Percentiles rank a stretch among this genome's conserved stretches.
These are phyloP conservation scores for Penicillium macrosclerotiorum DNA, from an alignment of 495 filamentous ascomycete genomes.

Conservation along the genomic window DNA sequence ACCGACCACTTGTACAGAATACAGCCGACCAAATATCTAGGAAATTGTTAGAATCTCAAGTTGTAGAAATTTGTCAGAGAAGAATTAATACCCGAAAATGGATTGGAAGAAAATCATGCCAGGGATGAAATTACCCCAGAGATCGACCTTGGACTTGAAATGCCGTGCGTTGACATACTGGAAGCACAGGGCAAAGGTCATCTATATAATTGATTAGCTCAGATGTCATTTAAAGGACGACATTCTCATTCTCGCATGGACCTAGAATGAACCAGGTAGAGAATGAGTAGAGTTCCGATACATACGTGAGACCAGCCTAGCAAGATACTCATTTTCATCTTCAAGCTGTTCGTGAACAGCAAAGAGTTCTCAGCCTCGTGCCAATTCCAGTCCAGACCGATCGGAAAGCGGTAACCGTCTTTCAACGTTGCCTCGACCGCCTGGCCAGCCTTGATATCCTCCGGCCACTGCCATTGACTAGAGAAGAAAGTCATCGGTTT, in stretches of 20 bases:
- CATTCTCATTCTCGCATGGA: too few species aligned
- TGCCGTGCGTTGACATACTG: constrained; percentile 90
- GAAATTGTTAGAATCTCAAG: too few species aligned
- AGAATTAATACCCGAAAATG: constrained; percentile 98
- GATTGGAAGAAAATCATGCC: constrained; percentile 99
- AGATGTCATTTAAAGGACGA: too few species aligned
- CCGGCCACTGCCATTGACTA: constrained; percentile 85
- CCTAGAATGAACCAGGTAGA: too few species aligned
- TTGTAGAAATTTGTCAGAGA: too few species aligned
- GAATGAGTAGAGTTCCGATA: background rate
- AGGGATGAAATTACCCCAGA: constrained; percentile 94
- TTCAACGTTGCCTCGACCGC: constrained; percentile 63
- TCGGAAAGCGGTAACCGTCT: constrained; percentile 79
- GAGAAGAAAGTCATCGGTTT: constrained; percentile 82
- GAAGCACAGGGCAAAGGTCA: constrained; percentile 95
- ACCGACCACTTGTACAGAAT: constrained; percentile 97
- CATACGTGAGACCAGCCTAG: constrained; percentile 85
- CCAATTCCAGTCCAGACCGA: constrained; percentile 97
- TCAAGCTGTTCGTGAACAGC: constrained; percentile 94
- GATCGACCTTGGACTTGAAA: constrained; percentile 90
- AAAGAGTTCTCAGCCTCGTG: constrained; percentile 92
- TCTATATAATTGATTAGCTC: constrained; percentile 37
- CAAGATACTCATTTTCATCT: constrained; percentile 99
- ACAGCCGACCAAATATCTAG: constrained; percentile 85
- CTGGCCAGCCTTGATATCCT: constrained; percentile 58